Evolutionary conservation across 768 basidiomycete species (phyloP).

Genomic region (Rubroboletus satanas): DNA sequence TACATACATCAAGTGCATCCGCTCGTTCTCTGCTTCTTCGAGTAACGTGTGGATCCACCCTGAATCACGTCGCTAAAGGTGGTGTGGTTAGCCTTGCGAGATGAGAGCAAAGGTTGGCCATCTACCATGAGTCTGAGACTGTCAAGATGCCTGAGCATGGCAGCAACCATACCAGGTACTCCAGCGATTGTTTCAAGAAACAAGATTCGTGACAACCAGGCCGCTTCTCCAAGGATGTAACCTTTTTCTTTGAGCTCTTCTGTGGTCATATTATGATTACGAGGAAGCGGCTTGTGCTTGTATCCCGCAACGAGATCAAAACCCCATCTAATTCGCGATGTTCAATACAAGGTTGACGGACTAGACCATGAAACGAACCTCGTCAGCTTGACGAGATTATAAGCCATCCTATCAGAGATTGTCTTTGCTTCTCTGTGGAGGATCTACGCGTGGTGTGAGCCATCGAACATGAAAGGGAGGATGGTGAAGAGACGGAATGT

Average conservation of each 20-base stretch:
- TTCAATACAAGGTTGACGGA: conserved; percentile 1
- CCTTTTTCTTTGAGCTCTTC: conserved; percentile 72
- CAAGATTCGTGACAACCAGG: conserved; percentile 70
- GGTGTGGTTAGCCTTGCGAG: conserved; percentile 4
- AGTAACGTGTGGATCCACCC: conserved; percentile 91
- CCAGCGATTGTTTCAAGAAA: conserved; percentile 90
- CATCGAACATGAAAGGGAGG: neutral
- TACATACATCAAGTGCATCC: conserved; percentile 85
- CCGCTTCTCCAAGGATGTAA: conserved; percentile 65
- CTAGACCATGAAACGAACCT: conserved; percentile 34
- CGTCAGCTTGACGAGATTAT: conserved; percentile 52
- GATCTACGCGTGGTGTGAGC: conserved; percentile 43
- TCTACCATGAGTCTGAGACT: conserved; percentile 85
- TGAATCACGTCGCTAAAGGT: conserved; percentile 46
- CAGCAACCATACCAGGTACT: conserved; percentile 95
- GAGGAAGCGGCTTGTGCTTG: conserved; percentile 66
- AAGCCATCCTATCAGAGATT: conserved; percentile 70
- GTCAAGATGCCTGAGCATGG: conserved; percentile 79
- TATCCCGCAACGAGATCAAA: conserved; percentile 89
- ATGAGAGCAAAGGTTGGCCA: conserved; percentile 9
- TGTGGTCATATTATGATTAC: conserved; percentile 59
- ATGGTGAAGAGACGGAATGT: conserved; percentile 4
- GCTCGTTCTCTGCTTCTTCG: conserved; percentile 95
- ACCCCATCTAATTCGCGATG: conserved; percentile 39
- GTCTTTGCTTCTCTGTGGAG: conserved; percentile 63